Evolutionary conservation across 208 protist species (phyloP).

Genomic region (Leishmania guyanensis): DNA sequence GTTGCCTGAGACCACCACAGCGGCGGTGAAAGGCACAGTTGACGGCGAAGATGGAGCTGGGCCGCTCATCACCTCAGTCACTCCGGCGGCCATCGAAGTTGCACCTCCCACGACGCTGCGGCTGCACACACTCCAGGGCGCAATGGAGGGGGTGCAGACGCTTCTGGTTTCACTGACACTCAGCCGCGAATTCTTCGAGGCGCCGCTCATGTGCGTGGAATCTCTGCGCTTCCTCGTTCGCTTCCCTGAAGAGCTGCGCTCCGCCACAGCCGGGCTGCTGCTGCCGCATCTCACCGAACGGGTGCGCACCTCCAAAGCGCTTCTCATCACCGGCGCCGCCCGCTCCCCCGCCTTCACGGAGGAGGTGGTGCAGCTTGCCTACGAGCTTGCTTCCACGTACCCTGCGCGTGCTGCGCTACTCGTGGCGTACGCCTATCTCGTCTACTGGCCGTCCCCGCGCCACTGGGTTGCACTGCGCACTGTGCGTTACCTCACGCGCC

Average conservation of each 20-base stretch:
- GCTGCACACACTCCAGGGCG: constrained; percentile 21
- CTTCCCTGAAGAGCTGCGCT: constrained; percentile 28
- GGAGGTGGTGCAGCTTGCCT: constrained; percentile 22
- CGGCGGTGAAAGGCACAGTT: neutral
- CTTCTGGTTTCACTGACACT: constrained; percentile 5
- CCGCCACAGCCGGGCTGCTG: constrained; percentile 5
- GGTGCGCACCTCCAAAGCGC: neutral
- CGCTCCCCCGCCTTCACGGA: constrained; percentile 15
- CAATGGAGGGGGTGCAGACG: constrained; percentile 7
- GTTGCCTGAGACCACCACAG: neutral
- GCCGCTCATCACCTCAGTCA: neutral
- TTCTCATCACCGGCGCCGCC: constrained; percentile 3
- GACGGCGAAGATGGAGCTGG: neutral
- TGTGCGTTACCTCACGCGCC: constrained; percentile 13
- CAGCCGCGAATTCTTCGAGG: neutral
- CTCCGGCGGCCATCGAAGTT: neutral
- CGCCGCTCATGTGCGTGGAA: constrained; percentile 7
- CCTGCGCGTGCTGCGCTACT: constrained; percentile 22
- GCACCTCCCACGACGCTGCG: neutral
- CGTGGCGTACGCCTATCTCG: constrained; percentile 8
- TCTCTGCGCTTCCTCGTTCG: constrained; percentile 15
- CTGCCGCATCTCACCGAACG: neutral
- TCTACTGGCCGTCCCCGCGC: constrained; percentile 25
- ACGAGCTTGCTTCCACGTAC: constrained; percentile 19
- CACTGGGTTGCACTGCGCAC: constrained; percentile 12